Evolutionary conservation across 164 flowering plant species (phyloP).

Genomic region (Vitis rupestris): DNA sequence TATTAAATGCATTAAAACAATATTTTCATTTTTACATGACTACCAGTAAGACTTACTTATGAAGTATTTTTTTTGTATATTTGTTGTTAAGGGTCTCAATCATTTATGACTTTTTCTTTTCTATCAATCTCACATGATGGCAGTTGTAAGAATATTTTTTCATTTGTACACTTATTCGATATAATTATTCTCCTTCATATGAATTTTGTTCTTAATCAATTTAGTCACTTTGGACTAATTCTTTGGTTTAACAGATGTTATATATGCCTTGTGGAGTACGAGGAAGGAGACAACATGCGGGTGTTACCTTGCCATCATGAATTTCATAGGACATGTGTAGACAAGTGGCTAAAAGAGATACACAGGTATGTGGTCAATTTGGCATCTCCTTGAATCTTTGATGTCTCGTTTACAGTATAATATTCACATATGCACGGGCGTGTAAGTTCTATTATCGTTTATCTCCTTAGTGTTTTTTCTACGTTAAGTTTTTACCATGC

Average conservation of each 20-base stretch:
- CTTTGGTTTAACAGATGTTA: conserved; percentile 58
- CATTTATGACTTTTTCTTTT: no score
- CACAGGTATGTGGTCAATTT: conserved; percentile 60
- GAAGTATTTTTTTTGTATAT: no score
- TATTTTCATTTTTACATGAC: no score
- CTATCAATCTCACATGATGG: no score
- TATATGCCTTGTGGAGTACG: conserved; percentile 95
- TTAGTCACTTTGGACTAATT: neutral
- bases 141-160: no score
- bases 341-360: conserved; percentile 96
- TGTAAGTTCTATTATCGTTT: no score
- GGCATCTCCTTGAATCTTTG: neutral
- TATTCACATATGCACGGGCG: neutral
- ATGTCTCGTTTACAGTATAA: neutral
- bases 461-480: no score
- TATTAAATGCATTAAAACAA: no score
- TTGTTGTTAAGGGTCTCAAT: no score
- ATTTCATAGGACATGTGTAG: conserved; percentile 77
- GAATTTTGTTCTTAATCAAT: neutral
- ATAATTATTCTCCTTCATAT: neutral
- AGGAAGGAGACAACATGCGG: conserved; percentile 80
- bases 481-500: no score
- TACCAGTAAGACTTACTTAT: no score
- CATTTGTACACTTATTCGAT: no score
- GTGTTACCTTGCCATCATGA: conserved; percentile 86